Base-by-base conservation (phyloP, 768 basidiomycete species). In the Austroboletus festivus region DNA sequence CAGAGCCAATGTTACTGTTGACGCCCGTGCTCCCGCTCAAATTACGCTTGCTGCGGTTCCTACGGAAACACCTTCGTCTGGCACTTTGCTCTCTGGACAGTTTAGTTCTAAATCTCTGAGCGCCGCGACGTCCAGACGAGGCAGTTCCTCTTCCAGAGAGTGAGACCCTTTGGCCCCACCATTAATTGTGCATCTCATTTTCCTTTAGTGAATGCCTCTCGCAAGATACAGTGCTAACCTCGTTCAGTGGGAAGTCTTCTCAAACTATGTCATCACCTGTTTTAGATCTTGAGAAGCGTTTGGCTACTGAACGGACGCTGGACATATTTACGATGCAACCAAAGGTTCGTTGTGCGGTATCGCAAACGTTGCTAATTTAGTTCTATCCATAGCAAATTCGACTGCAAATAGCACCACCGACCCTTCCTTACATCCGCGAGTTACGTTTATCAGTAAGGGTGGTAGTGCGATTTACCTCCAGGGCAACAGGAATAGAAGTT, bases 271-370 rank as follows among this genome's bases (percentile, higher is more conserved):
- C 72, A 12, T 77, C 77, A 59, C 77, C 89, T 6, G 70, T 95
- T 18, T 69, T 79, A 22, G 89, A 93, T 55, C 77, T 99, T 15
- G 95, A 98, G 63, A 73, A 78, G 28, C 75, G 90, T 22, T 74
- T 99, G 28, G 77, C 83, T 23, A 85, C 90, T 1, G 80, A 86
- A 24, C 74, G 79, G 18, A 90, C 90, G 8, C 70, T 97, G 23
- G 96, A 99, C 65, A 84, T 99, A 38, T 99, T 99, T 66, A 90
- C 91, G 1, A 95, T 99, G 93, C 79, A 81, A 53, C 87, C 87
- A 1, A 93, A 92, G 81, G 95, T 92, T 53, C 52, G 54, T 55
- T 42, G 21, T 13, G 9, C 38, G 48, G 5, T 13, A 38, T 50
- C 38, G 18, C 42, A 46, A n/a, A 20, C 5, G n/a, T 31, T 44